These are phyloP conservation scores for Endothia cerciana DNA, from an alignment of 2,329 filamentous ascomycete genomes.

Conservation along the genomic window DNA sequence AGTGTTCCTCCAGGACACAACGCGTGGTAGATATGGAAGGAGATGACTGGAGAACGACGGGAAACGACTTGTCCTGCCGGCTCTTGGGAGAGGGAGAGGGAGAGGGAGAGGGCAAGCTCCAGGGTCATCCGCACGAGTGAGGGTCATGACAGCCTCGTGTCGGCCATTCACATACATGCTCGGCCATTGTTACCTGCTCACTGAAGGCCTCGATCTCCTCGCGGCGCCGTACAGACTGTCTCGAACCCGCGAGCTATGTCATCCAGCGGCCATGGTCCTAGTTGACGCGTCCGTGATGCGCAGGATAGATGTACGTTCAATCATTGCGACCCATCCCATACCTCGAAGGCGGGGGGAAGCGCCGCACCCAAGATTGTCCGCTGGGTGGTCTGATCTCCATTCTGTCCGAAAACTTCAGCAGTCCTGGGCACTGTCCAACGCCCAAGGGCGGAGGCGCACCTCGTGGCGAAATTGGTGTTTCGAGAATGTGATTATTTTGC, in stretches of 20 bases:
- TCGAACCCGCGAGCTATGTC: not conserved
- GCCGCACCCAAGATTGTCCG: constrained; percentile 58
- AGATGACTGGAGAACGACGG: not conserved
- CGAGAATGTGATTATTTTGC: constrained; percentile 54
- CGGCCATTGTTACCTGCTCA: no score
- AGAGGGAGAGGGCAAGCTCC: no score
- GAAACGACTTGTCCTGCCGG: not conserved
- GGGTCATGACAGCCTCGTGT: no score
- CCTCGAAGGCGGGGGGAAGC: constrained; percentile 45
- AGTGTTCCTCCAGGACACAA: not conserved
- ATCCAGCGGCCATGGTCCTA: not conserved
- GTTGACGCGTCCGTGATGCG: not conserved
- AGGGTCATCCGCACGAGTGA: no score
- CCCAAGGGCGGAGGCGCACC: constrained; percentile 38
- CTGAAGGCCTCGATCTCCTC: not conserved
- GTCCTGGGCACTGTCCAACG: constrained; percentile 46
- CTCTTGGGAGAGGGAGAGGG: no score
- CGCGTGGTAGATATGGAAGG: not conserved
- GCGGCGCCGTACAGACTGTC: no score
- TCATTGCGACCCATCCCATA: constrained; percentile 55
- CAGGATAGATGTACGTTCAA: constrained; percentile 50
- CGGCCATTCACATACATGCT: no score
- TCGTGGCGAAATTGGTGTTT: constrained; percentile 47
- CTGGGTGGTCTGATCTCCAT: constrained; percentile 50
- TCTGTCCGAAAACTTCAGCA: constrained; percentile 49